Evolutionary conservation across 2,329 filamentous ascomycete species (phyloP), one percentile per base, ranked within the genome.

Genomic region (Cytospora leucostoma): DNA sequence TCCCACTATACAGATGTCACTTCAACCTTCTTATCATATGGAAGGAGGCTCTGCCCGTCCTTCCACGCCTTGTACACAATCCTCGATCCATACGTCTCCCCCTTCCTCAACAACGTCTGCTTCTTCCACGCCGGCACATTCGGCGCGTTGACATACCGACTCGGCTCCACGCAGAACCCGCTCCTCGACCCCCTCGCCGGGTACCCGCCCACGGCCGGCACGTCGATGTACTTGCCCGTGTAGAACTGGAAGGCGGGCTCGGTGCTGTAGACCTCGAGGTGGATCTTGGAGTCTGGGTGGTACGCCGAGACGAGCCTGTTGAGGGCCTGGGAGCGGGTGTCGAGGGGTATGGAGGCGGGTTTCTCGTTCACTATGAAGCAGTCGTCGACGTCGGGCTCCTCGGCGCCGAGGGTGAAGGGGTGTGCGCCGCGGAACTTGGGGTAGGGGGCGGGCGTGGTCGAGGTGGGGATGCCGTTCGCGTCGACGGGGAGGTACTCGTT

Each of bases 231-330:
- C 72, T 91, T 89, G 68, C 94, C 95, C 0, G 93, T 96, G 78
- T 98, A 98, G 79, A 97, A 96, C 76, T 98, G 94, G 82, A 97
- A 98, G 0, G 92, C 91, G 0, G 95, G 95, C 80, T 98, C 94
- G 0, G 94, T 98, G 79, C 91, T 95, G 71, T 87, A 81, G 7
- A 97, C 89, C 76, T 97, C 91, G 56, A 98, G 86, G 74, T 96
- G 89, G 68, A 97, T 82, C 67, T 87, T 86, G 34, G 88, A 89
- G 56, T 80, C 81, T 7, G 92, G 86, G 75, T 97, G 92, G 75
- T 84, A 84, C 64, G 95, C 90, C 32, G 84, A 80, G 53, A 91
- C 85, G 53, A 94, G 85, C 64, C 84, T 86, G 63, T 80, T 82
- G 47, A 97, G 80, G 1, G 90, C 84, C 62, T 78, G 68, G 52